Conservation (phyloP, 129 eudicot genomes). For the Lactuca sativa region DNA sequence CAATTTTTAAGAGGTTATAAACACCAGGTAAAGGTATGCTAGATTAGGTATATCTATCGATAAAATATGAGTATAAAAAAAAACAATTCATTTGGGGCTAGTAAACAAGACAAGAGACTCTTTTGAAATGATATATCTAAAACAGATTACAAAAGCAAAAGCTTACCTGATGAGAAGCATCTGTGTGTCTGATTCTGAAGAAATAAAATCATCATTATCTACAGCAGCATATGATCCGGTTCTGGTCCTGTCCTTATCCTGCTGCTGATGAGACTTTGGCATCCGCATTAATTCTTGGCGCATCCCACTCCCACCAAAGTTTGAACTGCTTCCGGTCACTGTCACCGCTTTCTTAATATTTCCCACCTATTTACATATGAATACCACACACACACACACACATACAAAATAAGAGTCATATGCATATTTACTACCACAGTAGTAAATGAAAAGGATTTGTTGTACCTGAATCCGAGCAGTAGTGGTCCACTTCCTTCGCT, state of each 20-base stretch:
- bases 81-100: constrained; percentile 2
- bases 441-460: not conserved
- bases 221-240: constrained; percentile 36
- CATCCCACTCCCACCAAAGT: constrained; percentile 58
- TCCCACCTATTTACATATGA: constrained; percentile 46
- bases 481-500: constrained; percentile 75
- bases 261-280: constrained; percentile 56
- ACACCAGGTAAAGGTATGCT: not conserved
- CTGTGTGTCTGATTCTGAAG: constrained; percentile 75
- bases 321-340: constrained; percentile 38
- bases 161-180: constrained; percentile 71
- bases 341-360: constrained; percentile 56
- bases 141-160: not conserved
- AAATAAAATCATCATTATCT: constrained; percentile 76
- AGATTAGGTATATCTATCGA: not conserved
- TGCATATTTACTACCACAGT: not conserved
- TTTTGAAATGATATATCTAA: not conserved
- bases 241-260: constrained; percentile 30
- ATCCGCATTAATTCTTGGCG: constrained; percentile 82
- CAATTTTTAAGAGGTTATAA: constrained; percentile 5
- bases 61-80: not conserved
- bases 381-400: not conserved
- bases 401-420: not conserved
- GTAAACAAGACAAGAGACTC: not conserved
- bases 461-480: constrained; percentile 72